Percentiles rank a stretch among this genome's conserved stretches.
phyloP scores from a whole-genome alignment of 495 filamentous ascomycete genomes.

The Podospora australis region DNA sequence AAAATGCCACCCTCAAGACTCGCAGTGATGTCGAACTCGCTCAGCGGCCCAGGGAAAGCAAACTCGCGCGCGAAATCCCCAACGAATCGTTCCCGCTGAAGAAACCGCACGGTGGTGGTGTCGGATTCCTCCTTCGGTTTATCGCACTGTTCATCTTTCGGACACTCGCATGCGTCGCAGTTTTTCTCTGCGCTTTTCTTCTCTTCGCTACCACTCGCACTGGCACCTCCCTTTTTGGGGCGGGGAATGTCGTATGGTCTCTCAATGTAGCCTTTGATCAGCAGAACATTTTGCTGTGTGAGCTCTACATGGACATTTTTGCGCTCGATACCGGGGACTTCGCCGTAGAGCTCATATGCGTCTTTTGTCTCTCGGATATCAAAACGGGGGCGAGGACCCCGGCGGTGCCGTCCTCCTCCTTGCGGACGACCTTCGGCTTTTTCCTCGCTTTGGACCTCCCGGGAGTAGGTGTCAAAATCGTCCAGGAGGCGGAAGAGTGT shows the following conservation, averaged over 20 bases:
- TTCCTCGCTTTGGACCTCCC: constrained; percentile 19
- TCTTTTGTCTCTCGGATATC: constrained; percentile 61
- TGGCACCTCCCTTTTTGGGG: not conserved
- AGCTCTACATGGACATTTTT: constrained; percentile 72
- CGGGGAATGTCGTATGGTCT: constrained; percentile 29
- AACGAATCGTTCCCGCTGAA: constrained; percentile 3
- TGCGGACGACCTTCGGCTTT: not conserved
- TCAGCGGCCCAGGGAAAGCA: constrained; percentile 19
- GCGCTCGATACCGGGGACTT: constrained; percentile 70
- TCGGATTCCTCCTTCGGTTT: not conserved
- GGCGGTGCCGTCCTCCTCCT: constrained; percentile 22
- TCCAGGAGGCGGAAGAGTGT: constrained; percentile 67
- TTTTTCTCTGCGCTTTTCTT: not conserved
- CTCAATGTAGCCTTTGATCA: constrained; percentile 59
- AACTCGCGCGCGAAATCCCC: constrained; percentile 22
- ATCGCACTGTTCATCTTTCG: not conserved
- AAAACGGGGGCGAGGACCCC: constrained; percentile 42
- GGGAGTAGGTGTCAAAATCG: constrained; percentile 53
- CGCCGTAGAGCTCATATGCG: constrained; percentile 69
- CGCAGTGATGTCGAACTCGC: constrained; percentile 20
- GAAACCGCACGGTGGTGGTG: not conserved
- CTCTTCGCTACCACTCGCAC: too few species aligned
- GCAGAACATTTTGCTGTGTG: constrained; percentile 59
- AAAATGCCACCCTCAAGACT: constrained; percentile 19
- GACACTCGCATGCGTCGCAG: not conserved